Evolutionary conservation across 441 rosid species (phyloP).

Genomic region (Pelargonium myrrhifolium): DNA sequence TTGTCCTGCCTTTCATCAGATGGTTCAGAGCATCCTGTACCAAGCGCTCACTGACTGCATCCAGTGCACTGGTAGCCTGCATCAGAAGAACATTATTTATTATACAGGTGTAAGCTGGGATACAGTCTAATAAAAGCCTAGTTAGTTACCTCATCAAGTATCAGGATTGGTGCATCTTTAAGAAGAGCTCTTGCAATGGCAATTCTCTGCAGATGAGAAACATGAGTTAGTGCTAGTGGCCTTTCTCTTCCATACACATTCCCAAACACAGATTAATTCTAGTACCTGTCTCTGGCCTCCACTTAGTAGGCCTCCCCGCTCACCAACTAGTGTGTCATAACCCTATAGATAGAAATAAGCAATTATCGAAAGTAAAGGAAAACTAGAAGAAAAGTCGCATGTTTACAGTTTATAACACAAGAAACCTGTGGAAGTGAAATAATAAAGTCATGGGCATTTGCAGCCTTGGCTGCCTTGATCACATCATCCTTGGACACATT

Average conservation of each 20-base stretch:
- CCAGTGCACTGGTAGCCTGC: constrained; percentile 91
- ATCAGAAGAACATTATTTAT: constrained; percentile 12
- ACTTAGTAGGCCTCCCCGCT: constrained; percentile 87
- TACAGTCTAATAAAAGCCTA: background rate
- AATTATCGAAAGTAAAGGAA: constrained; percentile 15
- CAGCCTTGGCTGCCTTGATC: constrained; percentile 88
- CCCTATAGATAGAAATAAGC: constrained; percentile 45
- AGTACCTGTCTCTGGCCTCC: constrained; percentile 94
- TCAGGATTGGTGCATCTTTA: constrained; percentile 75
- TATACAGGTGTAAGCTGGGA: constrained; percentile 2
- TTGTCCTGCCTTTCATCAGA: constrained; percentile 79
- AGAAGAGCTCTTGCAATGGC: constrained; percentile 87
- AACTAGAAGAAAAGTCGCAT: constrained; percentile 7
- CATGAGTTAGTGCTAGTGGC: constrained; percentile 13
- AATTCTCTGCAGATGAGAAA: constrained; percentile 50
- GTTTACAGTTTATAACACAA: constrained; percentile 14
- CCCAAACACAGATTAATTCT: constrained; percentile 6
- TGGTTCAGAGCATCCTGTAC: constrained; percentile 79
- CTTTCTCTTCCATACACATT: constrained; percentile 6
- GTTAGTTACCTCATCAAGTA: constrained; percentile 81
- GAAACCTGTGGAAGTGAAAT: constrained; percentile 82
- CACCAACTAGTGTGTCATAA: constrained; percentile 85
- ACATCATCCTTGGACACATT: constrained; percentile 76
- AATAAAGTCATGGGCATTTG: constrained; percentile 93
- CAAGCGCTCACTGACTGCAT: constrained; percentile 76